Conservation (phyloP, 345 rosid species). For the Hirschfeldia incana region DNA sequence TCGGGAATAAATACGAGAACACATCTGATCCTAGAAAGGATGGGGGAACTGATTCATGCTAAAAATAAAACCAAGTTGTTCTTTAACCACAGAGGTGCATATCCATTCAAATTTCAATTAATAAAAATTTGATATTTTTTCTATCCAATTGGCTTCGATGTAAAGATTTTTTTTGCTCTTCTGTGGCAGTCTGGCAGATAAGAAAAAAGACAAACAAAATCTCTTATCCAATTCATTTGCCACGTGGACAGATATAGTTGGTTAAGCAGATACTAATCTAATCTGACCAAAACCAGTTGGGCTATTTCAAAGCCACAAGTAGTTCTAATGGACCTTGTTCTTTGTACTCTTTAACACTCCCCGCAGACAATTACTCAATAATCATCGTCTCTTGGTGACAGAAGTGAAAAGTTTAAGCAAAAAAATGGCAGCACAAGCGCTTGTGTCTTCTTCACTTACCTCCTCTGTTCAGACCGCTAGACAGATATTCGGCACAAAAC, state of each 20-base stretch:
- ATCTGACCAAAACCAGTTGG: constrained; percentile 44
- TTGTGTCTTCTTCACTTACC: constrained; percentile 79
- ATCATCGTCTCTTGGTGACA: constrained; percentile 33
- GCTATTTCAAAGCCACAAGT: constrained; percentile 37
- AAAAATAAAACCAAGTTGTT: too few relatives aligned
- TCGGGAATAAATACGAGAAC: too few relatives aligned
- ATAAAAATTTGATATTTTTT: neutral
- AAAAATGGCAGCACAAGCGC: constrained; percentile 85
- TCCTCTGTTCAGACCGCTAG: constrained; percentile 80
- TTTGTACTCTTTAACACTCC: neutral
- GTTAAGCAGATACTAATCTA: constrained; percentile 61
- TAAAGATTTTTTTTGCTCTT: constrained; percentile 22
- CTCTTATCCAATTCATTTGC: constrained; percentile 51
- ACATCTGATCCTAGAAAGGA: too few relatives aligned
- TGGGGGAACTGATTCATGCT: too few relatives aligned
- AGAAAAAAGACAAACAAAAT: constrained; percentile 27
- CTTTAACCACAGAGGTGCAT: neutral
- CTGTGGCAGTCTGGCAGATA: constrained; percentile 35
- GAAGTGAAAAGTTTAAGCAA: constrained; percentile 12
- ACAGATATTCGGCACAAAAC: constrained; percentile 60
- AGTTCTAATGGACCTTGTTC: constrained; percentile 10
- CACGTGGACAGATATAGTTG: constrained; percentile 68
- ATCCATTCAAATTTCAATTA: neutral
- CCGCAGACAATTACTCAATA: constrained; percentile 37
- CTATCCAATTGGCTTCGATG: neutral